Evolutionary conservation across 108 stramenopile species (phyloP), one percentile per base, ranked within the genome.

Genomic region (Nannochloropsis oceanica): DNA sequence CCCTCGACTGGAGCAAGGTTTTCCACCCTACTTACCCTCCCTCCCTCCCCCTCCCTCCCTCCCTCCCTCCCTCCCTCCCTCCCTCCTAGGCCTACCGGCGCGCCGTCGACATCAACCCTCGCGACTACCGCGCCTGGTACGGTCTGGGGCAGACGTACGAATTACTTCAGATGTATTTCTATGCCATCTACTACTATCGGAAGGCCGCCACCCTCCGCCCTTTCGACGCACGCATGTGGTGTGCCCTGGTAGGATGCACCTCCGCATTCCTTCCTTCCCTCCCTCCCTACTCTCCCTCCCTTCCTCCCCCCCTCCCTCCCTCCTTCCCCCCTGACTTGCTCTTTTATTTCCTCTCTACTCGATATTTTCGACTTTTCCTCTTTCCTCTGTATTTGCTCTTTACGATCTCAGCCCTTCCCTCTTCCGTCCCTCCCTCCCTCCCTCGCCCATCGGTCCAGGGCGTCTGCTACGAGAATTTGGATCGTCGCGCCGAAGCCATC

Each of bases 101-200:
- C 59, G 98, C 97, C 44, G 96, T 97, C 13, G 94, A 95, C 85
- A 93, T 97, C 46, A 93, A 93, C 88, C 94, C 95, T 14, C 85
- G 93, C 27, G 98, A 99, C 87, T 99, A 96, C 84, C 92, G 97
- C 25, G 97, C 98, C 3, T 99, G 97, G 97, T 98, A 99, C 87
- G 98, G 98, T n/a, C 92, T 99, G 43, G 98, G 97, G 0, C 98
- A 99, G 89, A 94, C 95, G 11, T 98, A 99, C 87, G 98, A 99
- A 92, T 93, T 97, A 42, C 91, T 98, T 85, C 95, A 95, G 87
- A 96, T 97, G 96, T 90, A 92, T 80, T 90, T 96, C 82, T 97
- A 96, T 87, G 95, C 97, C 24, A 85, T 96, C 27, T 95, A 96
- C 91, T 98, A 99, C 91, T 99, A 96, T 88, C 91, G 94, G 79